Base-by-base conservation (phyloP, 2,329 filamentous ascomycete species). In the Karstenula rhodostoma region DNA sequence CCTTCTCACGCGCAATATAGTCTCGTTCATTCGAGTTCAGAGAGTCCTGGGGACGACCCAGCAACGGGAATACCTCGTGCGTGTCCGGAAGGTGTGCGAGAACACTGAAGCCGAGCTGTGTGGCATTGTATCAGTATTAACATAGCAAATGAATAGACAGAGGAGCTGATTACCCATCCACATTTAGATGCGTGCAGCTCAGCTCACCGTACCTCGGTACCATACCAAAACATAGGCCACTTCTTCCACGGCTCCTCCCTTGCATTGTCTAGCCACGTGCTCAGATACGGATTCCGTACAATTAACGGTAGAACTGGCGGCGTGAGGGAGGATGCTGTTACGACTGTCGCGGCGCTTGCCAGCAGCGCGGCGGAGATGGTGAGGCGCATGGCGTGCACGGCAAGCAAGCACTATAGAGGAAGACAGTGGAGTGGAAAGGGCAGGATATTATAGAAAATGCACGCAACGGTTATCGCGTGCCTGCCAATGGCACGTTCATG, bases 221-320 rank as follows among this genome's bases (percentile, higher is more conserved):
- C 90, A 7, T 89, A 91, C 84, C 89, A 94, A 76, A 94, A 93
- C 76, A 94, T 94, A 25, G 93, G 93, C 93, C 93, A 96, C 78
- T 87, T 86, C 56, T 87, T 85, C 92, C 92, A 96, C 1, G 93
- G 93, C 48, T 84, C 84, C 58, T 90, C 85, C 67, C 93, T 85
- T 43, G 92, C 91, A 76, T 86, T 84, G 50, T 83, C 82, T 58
- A 92, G 81, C 84, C 77, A 85, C 69, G 81, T 82, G 58, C 80
- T 83, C 57, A 84, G 72, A 67, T 84, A 84, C 17, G 82, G 82
- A 60, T 81, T 84, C 58, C 82, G 78, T 48, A 84, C 82, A 59
- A 83, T 78, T 63, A 84, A 76, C 15, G 82, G 82, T 49, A 84
- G 77, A 7, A 84, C 80, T 13, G 82, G 82, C 57, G 87, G 86